Evolutionary conservation across 2,329 filamentous ascomycete genomes (phyloP), one percentile per base, ranked within the genome.

Genomic region (Penicillium fuscoglaucum): DNA sequence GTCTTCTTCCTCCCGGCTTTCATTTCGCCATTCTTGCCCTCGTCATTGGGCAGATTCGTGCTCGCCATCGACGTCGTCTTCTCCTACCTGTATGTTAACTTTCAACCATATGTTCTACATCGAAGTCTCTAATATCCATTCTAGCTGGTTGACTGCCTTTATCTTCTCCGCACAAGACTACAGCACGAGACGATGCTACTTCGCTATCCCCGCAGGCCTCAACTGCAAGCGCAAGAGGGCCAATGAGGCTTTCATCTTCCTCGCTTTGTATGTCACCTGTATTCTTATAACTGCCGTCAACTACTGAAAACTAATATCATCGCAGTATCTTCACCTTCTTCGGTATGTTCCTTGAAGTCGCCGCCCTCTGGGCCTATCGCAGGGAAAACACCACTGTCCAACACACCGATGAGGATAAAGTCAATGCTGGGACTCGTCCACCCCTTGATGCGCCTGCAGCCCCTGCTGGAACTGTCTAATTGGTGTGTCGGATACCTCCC

Each of bases 91-190:
- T 78, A 70, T 24, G 71, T 61, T 4, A 45, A 19, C n/a, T 6
- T 7, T 15, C 12, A 26, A 43, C 21, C 26, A 41, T 50, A 44
- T 17, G 46, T n/a, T 13, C n/a, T 6, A 28, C 28, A 44, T 28
- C 4, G 17, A 19, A 41, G 31, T 39, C 19, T 12, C 49, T 58
- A 50, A 61, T 50, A 50, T 47, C 49, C 7, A 9, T 13, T 39
- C 12, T 49, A 78, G 76, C 31, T 81, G 78, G 78, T 73, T 81
- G 66, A 80, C 79, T 1, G 70, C 77, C 19, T 80, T 80, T 66
- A 77, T 81, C 64, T 80, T 81, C 69, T 65, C 78, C 1, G 74
- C 78, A 5, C 73, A 80, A 67, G 78, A 79, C 71, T 81, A 80
- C 64, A 68, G 70, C 63, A 56, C 62, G 51, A 41, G 63, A 17